Base-by-base conservation (phyloP, 345 rosid species). In the Camelina neglecta region DNA sequence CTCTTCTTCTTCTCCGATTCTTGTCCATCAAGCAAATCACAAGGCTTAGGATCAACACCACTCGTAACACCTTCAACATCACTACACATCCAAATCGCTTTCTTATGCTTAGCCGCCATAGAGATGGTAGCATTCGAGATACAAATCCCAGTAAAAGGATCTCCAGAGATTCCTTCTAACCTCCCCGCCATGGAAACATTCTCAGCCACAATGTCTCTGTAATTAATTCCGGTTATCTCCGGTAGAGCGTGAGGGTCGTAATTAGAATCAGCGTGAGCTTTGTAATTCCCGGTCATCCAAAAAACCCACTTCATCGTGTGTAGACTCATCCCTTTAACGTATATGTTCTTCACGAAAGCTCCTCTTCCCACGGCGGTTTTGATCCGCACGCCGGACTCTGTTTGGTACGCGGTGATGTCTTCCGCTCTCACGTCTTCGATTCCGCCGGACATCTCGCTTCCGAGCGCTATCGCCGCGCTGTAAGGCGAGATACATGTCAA, bases 401-500 rank as follows among this genome's bases (percentile, higher is more conserved):
- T 88, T 44, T 88, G 59, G 67, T 85, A 70, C 0, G 89, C 91
- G 7, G 82, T 75, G 41, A 85, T 77, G 3, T 82, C 84, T 20
- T 88, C 91, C 0, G 71, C 81, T 49, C 91, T 71, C 0, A 90
- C 83, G 60, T 90, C 84, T 54, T 72, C 71, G 24, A 90, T 84
- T 23, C 93, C 96, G 2, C 93, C 93, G 2, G 96, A 88, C 91
- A 90, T 88, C 54, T 90, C 96, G 58, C 91, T 90, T n/a, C 93
- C 96, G 0, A 90, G 81, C 0, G 93, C 93, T 1, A 88, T 82
- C 13, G 87, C 69, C 1, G 91, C 93, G 36, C 93, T 88, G 67
- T 88, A 73, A 0, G 96, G 96, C 8, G 96, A 90, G 21, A 88
- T 77, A 65, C 96, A 90, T 11, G 86, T 86, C 9, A 90, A 60